Conservation (phyloP, 2,329 filamentous ascomycete genomes). For the Epicoccum sorghinum region DNA sequence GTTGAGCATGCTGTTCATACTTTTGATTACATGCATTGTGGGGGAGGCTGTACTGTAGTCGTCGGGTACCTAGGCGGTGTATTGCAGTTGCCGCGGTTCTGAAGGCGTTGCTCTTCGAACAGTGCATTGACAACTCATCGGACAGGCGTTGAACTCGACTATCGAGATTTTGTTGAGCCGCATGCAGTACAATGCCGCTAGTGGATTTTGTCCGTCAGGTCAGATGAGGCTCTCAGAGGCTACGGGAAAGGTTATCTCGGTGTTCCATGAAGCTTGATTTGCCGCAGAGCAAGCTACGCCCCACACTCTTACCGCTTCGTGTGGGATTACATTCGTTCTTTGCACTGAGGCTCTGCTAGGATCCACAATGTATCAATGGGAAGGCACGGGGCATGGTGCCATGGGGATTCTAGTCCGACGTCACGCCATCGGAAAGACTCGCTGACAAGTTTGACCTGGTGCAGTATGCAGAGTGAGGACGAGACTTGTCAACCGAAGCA, state of each 20-base stretch:
- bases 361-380: constrained; percentile 12
- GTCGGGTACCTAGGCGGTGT: neutral
- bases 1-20: neutral
- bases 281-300: neutral
- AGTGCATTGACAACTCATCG: constrained; percentile 1
- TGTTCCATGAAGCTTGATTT: constrained; percentile 4
- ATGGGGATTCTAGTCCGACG: constrained; percentile 13
- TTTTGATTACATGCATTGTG: constrained; percentile 1
- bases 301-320: constrained; percentile 4
- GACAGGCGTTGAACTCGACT: neutral
- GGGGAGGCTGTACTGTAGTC: neutral
- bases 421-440: neutral
- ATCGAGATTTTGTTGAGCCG: constrained; percentile 14
- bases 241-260: neutral
- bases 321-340: constrained; percentile 11
- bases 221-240: constrained; percentile 2
- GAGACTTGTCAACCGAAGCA: too few species aligned
- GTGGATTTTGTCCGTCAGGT: neutral
- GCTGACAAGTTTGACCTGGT: neutral
- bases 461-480: too few species aligned
- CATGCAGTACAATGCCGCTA: constrained; percentile 8
- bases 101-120: neutral
- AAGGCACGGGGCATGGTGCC: constrained; percentile 6
- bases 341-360: constrained; percentile 18
- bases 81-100: neutral